Conservation (phyloP, 1,284 basidiomycete genomes). For the Phylloboletellus chloephorus region DNA sequence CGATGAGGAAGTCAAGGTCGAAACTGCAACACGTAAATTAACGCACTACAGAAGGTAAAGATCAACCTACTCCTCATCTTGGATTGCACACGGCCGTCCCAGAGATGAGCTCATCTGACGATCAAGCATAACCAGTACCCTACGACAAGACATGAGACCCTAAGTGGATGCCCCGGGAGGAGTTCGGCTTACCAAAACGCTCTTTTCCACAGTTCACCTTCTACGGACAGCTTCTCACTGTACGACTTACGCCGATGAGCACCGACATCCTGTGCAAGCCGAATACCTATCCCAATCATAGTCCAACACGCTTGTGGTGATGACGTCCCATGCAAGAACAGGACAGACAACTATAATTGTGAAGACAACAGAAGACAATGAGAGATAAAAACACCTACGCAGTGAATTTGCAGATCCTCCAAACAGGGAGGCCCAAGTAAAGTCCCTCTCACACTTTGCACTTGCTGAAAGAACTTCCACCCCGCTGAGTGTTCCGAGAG, state of each 20-base stretch:
- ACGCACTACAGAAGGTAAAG: neutral
- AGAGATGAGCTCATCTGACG: constrained; percentile 62
- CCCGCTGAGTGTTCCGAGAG: constrained; percentile 50
- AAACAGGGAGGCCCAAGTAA: constrained; percentile 48
- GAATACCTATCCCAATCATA: constrained; percentile 63
- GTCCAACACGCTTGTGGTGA: constrained; percentile 71
- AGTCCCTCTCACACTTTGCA: constrained; percentile 45
- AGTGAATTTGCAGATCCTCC: constrained; percentile 56
- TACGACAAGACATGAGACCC: constrained; percentile 21
- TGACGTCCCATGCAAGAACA: constrained; percentile 55
- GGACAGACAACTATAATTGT: constrained; percentile 36
- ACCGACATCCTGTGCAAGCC: constrained; percentile 66
- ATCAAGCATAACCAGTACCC: constrained; percentile 62
- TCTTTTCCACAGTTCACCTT: constrained; percentile 71
- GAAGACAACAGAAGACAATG: neutral
- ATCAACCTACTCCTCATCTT: constrained; percentile 73
- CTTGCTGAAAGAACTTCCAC: constrained; percentile 71
- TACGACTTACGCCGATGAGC: constrained; percentile 52
- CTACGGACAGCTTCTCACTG: constrained; percentile 35
- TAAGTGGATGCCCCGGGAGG: neutral
- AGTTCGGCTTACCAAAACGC: constrained; percentile 63
- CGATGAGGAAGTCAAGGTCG: constrained; percentile 67
- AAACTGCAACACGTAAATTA: constrained; percentile 40
- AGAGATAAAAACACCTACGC: constrained; percentile 30
- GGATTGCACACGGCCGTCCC: constrained; percentile 77